A percentile compares a stretch with the other conserved stretches of the same genome.
phyloP scores from a whole-genome alignment of 2,329 filamentous ascomycete genomes.

The Pezicula carpinea region DNA sequence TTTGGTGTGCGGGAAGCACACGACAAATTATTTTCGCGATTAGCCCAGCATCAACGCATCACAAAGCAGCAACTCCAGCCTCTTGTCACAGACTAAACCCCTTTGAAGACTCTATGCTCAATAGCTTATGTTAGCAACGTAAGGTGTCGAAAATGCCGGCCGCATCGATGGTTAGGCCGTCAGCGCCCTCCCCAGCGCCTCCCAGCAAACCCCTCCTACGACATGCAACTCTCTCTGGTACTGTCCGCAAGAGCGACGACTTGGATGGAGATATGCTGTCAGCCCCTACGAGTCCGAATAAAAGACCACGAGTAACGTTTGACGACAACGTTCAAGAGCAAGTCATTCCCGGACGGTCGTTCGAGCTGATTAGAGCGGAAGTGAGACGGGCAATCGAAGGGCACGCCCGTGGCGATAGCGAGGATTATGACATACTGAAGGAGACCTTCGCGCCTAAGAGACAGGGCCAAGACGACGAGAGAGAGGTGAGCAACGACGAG shows the following conservation, averaged over 20 bases:
- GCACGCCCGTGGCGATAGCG: constrained; percentile 52
- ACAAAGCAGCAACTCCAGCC: neutral
- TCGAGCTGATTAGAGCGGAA: constrained; percentile 30
- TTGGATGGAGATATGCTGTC: constrained; percentile 21
- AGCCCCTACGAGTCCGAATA: constrained; percentile 20
- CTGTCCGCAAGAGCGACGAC: constrained; percentile 23
- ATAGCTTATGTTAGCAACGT: constrained; percentile 1
- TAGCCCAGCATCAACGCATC: constrained; percentile 1
- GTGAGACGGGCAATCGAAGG: constrained; percentile 52
- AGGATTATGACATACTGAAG: constrained; percentile 58
- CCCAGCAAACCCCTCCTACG: constrained; percentile 26
- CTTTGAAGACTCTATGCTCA: neutral
- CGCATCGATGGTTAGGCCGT: constrained; percentile 17
- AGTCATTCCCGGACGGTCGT: neutral
- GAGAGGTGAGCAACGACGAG: constrained; percentile 12
- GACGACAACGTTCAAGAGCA: constrained; percentile 19
- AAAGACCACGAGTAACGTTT: constrained; percentile 27
- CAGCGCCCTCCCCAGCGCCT: constrained; percentile 12
- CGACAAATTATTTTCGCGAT: constrained; percentile 1
- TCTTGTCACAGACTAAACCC: neutral
- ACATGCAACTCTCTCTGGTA: constrained; percentile 21
- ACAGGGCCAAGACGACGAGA: constrained; percentile 15
- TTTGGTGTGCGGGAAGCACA: constrained; percentile 1
- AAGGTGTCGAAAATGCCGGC: neutral
- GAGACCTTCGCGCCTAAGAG: constrained; percentile 40